Conservation (phyloP, 1,284 basidiomycete species). For the Fomes fomentarius region DNA sequence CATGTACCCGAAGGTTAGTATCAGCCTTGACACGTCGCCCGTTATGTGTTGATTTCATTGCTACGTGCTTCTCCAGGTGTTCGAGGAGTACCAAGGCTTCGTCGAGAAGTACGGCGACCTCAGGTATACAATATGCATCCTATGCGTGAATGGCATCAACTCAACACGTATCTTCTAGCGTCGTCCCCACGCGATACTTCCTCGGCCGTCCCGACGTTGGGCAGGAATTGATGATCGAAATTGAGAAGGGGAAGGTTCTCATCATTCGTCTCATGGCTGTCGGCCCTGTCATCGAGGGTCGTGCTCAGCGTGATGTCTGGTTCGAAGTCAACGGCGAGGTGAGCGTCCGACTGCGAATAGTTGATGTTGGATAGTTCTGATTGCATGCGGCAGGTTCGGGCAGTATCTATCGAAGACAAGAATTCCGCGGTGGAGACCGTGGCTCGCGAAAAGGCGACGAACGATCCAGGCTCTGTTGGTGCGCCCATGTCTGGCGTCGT, state of each 20-base stretch:
- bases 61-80: slow-evolving; percentile 61
- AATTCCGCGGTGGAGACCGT: slow-evolving; percentile 95
- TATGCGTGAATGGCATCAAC: no score
- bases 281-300: slow-evolving; percentile 89
- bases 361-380: not conserved
- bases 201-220: slow-evolving; percentile 89
- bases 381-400: slow-evolving; percentile 66
- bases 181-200: slow-evolving; percentile 97
- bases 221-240: slow-evolving; percentile 96
- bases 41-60: not conserved
- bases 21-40: slow-evolving; percentile 1
- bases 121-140: slow-evolving; percentile 60
- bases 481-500: slow-evolving; percentile 98
- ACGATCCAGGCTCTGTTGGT: slow-evolving; percentile 94
- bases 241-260: slow-evolving; percentile 97
- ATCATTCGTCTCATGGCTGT: slow-evolving; percentile 97
- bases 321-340: slow-evolving; percentile 98
- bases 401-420: slow-evolving; percentile 93
- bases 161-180: slow-evolving; percentile 46
- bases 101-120: slow-evolving; percentile 96
- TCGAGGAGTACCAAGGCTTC: slow-evolving; percentile 96
- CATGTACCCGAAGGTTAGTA: slow-evolving; percentile 89
- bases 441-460: slow-evolving; percentile 91
- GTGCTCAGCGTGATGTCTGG: slow-evolving; percentile 95
- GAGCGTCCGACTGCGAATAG: slow-evolving; percentile 17